Percentiles rank a stretch among this genome's conserved stretches.
Conservation (phyloP, 371 early-diverging fungal genomes). For the Haplosporangium sp. region DNA sequence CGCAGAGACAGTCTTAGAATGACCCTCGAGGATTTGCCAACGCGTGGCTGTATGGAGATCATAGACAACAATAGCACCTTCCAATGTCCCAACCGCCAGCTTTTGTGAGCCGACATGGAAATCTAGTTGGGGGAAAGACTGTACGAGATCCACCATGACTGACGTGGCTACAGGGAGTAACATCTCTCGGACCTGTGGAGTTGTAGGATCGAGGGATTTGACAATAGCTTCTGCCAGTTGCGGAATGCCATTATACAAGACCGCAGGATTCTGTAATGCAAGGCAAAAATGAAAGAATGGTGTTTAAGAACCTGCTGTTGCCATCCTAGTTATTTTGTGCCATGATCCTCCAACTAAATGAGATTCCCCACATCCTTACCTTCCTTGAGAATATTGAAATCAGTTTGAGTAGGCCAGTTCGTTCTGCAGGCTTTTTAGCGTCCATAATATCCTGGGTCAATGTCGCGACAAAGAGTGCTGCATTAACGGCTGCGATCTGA, state of each 20-base stretch:
- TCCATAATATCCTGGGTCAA: slow-evolving; percentile 81
- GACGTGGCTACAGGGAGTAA: slow-evolving; percentile 77
- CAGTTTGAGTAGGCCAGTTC: slow-evolving; percentile 71
- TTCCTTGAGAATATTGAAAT: slow-evolving; percentile 81
- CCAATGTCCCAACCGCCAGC: slow-evolving; percentile 81
- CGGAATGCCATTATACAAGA: slow-evolving; percentile 72
- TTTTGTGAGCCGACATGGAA: slow-evolving; percentile 84
- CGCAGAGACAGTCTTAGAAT: slow-evolving; percentile 71
- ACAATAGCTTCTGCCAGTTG: slow-evolving; percentile 83
- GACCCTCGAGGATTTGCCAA: slow-evolving; percentile 74
- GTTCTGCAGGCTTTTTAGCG: slow-evolving; percentile 67
- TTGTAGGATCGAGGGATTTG: slow-evolving; percentile 86
- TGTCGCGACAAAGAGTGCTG: slow-evolving; percentile 79
- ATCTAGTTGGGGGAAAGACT: slow-evolving; percentile 78
- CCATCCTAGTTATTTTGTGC: not conserved
- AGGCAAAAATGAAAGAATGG: not conserved
- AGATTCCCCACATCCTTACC: slow-evolving; percentile 46
- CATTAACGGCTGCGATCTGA: slow-evolving; percentile 76
- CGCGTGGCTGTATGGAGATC: slow-evolving; percentile 89
- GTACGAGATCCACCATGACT: slow-evolving; percentile 82
- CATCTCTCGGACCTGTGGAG: slow-evolving; percentile 77
- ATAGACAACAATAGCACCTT: slow-evolving; percentile 83
- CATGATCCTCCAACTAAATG: not conserved
- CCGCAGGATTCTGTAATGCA: slow-evolving; percentile 65
- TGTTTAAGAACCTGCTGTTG: not conserved